phyloP scores from a whole-genome alignment of 805 yeast genomes.

The Candida taoyuanica region DNA sequence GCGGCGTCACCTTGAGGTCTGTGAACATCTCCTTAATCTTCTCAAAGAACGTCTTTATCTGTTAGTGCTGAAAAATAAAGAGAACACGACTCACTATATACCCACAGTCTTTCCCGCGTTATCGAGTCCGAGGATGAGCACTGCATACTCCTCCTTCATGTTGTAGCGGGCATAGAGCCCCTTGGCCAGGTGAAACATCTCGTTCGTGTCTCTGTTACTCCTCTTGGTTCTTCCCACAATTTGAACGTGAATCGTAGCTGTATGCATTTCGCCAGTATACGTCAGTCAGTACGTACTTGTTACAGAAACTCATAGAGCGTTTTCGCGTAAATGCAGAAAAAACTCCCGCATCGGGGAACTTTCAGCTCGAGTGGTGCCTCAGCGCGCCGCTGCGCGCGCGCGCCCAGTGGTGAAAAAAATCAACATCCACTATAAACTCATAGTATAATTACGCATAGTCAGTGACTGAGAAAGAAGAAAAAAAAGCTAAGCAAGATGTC shows the following conservation, averaged over 20 bases:
- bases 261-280: too few relatives aligned
- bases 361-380: background rate
- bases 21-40: slow-evolving; percentile 53
- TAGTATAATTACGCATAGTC: too few relatives aligned
- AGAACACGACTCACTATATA: too few relatives aligned
- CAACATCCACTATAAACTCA: background rate
- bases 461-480: too few relatives aligned
- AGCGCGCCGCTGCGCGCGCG: too few relatives aligned
- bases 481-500: slow-evolving; percentile 11
- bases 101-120: slow-evolving; percentile 88
- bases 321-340: background rate
- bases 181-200: slow-evolving; percentile 65
- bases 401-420: background rate
- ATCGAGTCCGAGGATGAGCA: slow-evolving; percentile 83
- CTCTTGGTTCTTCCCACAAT: too few relatives aligned
- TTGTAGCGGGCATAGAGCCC: slow-evolving; percentile 58
- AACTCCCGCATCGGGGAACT: background rate
- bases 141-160: slow-evolving; percentile 63
- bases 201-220: background rate
- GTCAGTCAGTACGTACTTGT: too few relatives aligned
- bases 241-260: too few relatives aligned
- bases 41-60: slow-evolving; percentile 53
- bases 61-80: slow-evolving; percentile 2
- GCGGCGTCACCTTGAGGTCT: slow-evolving; percentile 41
- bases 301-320: background rate